Percentiles rank a stretch among this genome's conserved stretches.
Conservation (phyloP, 768 basidiomycete species). For the Pisolithus orientalis region DNA sequence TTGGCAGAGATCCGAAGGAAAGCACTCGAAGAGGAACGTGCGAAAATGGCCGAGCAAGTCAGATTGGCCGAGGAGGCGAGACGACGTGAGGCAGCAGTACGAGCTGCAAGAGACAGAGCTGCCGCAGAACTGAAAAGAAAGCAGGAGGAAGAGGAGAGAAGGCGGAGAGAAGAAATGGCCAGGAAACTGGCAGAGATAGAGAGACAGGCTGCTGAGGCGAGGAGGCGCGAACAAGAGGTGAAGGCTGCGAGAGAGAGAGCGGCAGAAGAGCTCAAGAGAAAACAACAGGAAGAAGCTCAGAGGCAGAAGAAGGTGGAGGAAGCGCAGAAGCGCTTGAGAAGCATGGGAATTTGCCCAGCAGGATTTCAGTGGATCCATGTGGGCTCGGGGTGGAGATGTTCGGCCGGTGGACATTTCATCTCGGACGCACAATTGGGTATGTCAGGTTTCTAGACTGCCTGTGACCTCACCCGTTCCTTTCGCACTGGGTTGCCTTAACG, state of each 20-base stretch:
- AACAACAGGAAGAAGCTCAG: constrained; percentile 35
- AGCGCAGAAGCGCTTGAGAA: constrained; percentile 35
- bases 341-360: constrained; percentile 44
- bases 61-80: no score
- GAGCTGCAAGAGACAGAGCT: constrained; percentile 20
- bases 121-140: constrained; percentile 13
- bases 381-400: constrained; percentile 38
- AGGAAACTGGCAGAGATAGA: constrained; percentile 16
- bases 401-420: constrained; percentile 43
- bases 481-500: no score
- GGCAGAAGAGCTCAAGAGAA: constrained; percentile 22
- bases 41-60: no score
- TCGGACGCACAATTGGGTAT: constrained; percentile 20
- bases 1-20: constrained; percentile 7
- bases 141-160: constrained; percentile 13
- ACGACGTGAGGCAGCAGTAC: not conserved
- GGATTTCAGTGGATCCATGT: constrained; percentile 43
- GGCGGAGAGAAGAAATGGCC: constrained; percentile 12
- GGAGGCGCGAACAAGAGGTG: constrained; percentile 20
- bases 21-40: constrained; percentile 9
- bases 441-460: no score
- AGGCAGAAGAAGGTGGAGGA: constrained; percentile 13
- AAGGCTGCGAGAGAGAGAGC: constrained; percentile 21
- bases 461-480: no score
- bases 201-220: constrained; percentile 23